A percentile compares a stretch with the other conserved stretches of the same genome.
Evolutionary conservation across 2,329 filamentous ascomycete species (phyloP).

Genomic region (Alternaria gansuensis): DNA sequence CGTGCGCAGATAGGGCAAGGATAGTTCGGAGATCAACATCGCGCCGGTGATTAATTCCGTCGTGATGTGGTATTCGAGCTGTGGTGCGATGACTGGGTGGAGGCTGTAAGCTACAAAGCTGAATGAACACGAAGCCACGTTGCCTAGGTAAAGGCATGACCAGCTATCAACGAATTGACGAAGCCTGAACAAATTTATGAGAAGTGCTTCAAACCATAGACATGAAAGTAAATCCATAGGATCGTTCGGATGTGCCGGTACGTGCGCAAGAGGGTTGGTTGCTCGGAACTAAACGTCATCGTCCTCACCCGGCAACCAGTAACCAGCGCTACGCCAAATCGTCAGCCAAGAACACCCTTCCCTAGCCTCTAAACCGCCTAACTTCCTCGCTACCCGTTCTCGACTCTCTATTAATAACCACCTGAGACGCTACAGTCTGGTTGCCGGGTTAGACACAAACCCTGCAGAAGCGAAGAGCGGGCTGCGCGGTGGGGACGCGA

Average conservation of each 20-base stretch:
- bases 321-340: not conserved
- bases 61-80: conserved; percentile 3
- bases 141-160: conserved; percentile 4
- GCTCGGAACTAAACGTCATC: not conserved
- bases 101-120: conserved; percentile 10
- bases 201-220: not conserved
- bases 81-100: not conserved
- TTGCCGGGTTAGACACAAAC: conserved; percentile 19
- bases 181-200: not conserved
- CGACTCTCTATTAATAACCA: conserved; percentile 19
- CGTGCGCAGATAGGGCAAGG: not conserved
- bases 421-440: conserved; percentile 9
- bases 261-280: not conserved
- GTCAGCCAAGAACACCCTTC: conserved; percentile 1
- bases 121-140: conserved; percentile 6
- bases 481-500: conserved; percentile 21
- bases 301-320: conserved; percentile 7
- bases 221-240: not conserved
- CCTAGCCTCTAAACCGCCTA: not conserved
- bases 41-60: not conserved
- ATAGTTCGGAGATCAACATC: not conserved
- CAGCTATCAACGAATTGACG: not conserved
- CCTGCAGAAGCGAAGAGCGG: conserved; percentile 15
- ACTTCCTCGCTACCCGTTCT: not conserved
- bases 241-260: not conserved